Base-by-base conservation (phyloP, 768 basidiomycete genomes). In the Tricholoma sp. region DNA sequence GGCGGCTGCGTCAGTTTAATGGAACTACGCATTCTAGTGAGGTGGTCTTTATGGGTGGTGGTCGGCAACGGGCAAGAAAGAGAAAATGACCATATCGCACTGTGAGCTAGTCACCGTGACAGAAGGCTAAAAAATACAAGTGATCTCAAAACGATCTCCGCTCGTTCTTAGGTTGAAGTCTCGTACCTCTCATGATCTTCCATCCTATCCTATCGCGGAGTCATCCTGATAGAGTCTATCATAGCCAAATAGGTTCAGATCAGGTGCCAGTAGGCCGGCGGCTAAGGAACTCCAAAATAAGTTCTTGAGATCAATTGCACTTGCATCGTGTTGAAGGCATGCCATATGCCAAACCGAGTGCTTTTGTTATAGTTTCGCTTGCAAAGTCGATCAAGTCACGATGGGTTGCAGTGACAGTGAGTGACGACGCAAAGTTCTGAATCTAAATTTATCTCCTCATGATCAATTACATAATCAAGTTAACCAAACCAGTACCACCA, bases 391-490 rank as follows among this genome's bases (percentile, higher is more conserved):
- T 35, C 29, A 35, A 31, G 55, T 45, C 54, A 34, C 34, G 46
- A 32, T 50, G 50, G 50, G n/a, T 19, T 24, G 18, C 32, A 9
- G 29, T 50, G 50, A 49, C 55, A 49, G 52, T n/a, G n/a, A n/a
- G n/a, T n/a, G n/a, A 50, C 37, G 41, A 27, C 52, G 34, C 57
- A 49, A 54, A 57, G 56, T 57, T 57, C 3, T 39, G 22, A 24
- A 52, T 45, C 50, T 51, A 41, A 45, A 21, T 46, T 32, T 60
- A 57, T 56, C 54, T 45, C 54, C 41, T 14, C 27, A 29, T 18
- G 35, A 56, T 43, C 34, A 37, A 41, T 52, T 52, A 52, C 50
- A 37, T 37, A 31, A 52, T 35, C 19, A 52, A 27, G 8, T 6
- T 16, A 35, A 21, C 21, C 35, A 34, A n/a, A 52, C 51, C 31